Evolutionary conservation across 2,329 filamentous ascomycete species (phyloP), one percentile per base, ranked within the genome.

Genomic region (Apiospora sp.): DNA sequence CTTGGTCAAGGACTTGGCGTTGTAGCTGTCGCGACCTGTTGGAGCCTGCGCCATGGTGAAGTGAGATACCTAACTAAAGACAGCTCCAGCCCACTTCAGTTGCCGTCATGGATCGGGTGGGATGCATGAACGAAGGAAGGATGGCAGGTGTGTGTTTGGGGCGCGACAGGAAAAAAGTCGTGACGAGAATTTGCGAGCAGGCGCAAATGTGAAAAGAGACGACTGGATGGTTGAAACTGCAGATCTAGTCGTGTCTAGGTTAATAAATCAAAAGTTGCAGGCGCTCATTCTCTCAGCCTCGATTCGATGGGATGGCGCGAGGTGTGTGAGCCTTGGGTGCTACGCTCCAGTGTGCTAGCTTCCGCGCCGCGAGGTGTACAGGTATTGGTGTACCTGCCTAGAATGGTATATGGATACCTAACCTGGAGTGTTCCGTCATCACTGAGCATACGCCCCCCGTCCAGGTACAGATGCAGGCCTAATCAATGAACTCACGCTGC

Each of bases 1-100:
- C 67, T 84, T 82, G 74, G 92, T 92, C 70, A 95, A 87, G 74
- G 93, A 93, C 83, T 93, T 90, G 75, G 87, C 80, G 78, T 91
- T 90, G 78, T 83, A 90, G 69, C 82, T 81, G 79, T 92, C 89
- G 77, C 89, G 88, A 34, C 58, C 67, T 24, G 71, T 70, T 24
- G 71, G 70, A 41, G 70, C 69, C 48, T 13, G 58, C 58, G 58
- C 58, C 58, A 64, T 68, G n/a, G 72, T 71, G 48, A 68, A 24
- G 44, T n/a, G 34, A 64, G 58, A 64, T 64, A 64, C 58, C 58
- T 49, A 37, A 34, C 58, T 49, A 37, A 34, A 69, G 44, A 46
- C 34, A 69, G 44, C 67, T 69, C 43, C 48, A 48, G 37, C 67
- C 67, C 67, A 69, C 67, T 69, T 69, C 48, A 49, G 67, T 69